Base-by-base conservation (phyloP, 352 stramenopile species). In the Globisporangium cylindrosporum region DNA sequence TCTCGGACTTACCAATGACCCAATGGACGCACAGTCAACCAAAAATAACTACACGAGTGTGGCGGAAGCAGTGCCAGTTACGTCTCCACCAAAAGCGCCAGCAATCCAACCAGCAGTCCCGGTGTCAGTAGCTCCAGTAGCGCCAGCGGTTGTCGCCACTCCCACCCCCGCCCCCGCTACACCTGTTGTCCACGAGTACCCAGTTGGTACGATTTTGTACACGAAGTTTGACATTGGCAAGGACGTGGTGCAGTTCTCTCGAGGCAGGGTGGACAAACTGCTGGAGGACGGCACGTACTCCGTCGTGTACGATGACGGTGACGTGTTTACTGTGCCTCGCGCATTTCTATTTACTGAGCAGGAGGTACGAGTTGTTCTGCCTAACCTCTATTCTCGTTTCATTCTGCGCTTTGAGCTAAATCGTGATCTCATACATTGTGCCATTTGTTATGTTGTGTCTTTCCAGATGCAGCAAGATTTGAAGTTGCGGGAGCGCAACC, bases 261-360 rank as follows among this genome's bases (percentile, higher is more conserved):
- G 79, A 49, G 77, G 82, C 5, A 56, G 77, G 25, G 76, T 89
- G 1, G 62, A 74, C 4, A 74, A 85, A 38, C 62, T 78, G 46
- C 62, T 88, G 27, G 58, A 71, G 10, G 75, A 89, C 54, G 74
- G 71, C 6, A 72, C 63, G 48, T 89, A 86, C 67, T 58, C 73
- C 49, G 66, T 91, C 49, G 71, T 79, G 41, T 91, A 88, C 60
- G 79, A 91, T 48, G 81, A 87, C 54, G 79, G 79, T 5, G 78
- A 91, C 66, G 76, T 82, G 41, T 89, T 80, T 43, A 77, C 76
- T 3, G 75, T 86, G 4, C 38, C 49, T 8, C 64, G 67, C 25
- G 73, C 70, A n/a, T 86, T 72, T 27, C 67, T 90, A 20, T 82
- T 84, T 27, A 90, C 78, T 0, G 66, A 82, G 48, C 73, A 84